Evolutionary conservation across 768 basidiomycete species (phyloP).

Genomic region (Amanita jacksonii): DNA sequence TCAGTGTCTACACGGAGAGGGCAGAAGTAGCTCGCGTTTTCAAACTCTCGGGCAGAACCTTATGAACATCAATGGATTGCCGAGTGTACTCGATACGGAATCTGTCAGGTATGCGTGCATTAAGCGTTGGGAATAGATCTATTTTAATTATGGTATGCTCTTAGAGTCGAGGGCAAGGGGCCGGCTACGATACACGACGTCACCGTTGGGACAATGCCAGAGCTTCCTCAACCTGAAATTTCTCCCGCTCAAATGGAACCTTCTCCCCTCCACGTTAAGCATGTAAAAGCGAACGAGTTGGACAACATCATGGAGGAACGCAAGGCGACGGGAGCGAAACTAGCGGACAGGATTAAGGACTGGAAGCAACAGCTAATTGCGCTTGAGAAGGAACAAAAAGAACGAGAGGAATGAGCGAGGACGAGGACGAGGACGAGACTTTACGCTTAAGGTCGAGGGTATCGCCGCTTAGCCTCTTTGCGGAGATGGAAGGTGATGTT

Average conservation of each 20-base stretch:
- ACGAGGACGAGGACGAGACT: neutral
- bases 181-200: conserved; percentile 38
- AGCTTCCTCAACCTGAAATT: conserved; percentile 13
- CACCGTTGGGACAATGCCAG: conserved; percentile 24
- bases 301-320: conserved; percentile 22
- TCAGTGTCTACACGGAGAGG: conserved; percentile 25
- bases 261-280: conserved; percentile 22
- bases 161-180: no score
- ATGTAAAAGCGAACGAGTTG: conserved; percentile 14
- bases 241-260: conserved; percentile 21
- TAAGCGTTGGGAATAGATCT: no score
- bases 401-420: no score
- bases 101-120: conserved; percentile 26
- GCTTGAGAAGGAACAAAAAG: conserved; percentile 16
- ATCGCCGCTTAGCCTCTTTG: conserved; percentile 27
- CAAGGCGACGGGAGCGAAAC: conserved; percentile 21
- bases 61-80: conserved; percentile 29
- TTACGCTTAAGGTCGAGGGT: conserved; percentile 21
- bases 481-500: conserved; percentile 25
- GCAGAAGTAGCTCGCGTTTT: conserved; percentile 29
- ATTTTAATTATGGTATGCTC: neutral
- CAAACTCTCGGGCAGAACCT: conserved; percentile 30
- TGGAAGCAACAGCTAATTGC: conserved; percentile 19
- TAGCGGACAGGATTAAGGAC: conserved; percentile 24
- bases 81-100: conserved; percentile 25